Conservation (phyloP, 805 yeast genomes). For the Yarrowia divulgata region DNA sequence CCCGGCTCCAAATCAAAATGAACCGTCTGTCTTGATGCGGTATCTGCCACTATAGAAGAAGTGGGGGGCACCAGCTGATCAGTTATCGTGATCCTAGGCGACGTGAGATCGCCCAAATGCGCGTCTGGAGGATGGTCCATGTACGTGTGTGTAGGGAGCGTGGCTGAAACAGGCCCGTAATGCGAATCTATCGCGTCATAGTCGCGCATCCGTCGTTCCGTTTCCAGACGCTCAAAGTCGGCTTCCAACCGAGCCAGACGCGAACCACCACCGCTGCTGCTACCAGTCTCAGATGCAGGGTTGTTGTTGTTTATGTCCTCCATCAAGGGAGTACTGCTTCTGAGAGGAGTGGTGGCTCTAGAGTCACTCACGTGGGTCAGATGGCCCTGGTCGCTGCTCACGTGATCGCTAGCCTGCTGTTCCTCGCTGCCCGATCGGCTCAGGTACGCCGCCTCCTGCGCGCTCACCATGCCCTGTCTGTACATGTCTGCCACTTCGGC, state of each 20-base stretch:
- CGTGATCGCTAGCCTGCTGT: not conserved
- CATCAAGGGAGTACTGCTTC: not conserved
- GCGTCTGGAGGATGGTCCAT: slow-evolving; percentile 19
- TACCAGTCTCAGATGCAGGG: not conserved
- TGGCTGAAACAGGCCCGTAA: slow-evolving; percentile 3
- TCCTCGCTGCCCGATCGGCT: slow-evolving; percentile 20
- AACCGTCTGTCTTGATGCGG: not conserved
- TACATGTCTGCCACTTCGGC: slow-evolving; percentile 17
- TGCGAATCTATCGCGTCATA: slow-evolving; percentile 9
- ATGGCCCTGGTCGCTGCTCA: not conserved
- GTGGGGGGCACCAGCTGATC: not conserved
- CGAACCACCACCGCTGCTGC: not conserved
- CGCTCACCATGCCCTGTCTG: slow-evolving; percentile 18
- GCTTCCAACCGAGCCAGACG: slow-evolving; percentile 6
- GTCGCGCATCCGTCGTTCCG: slow-evolving; percentile 12
- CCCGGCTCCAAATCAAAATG: not conserved
- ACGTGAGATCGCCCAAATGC: slow-evolving; percentile 10
- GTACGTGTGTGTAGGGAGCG: not conserved
- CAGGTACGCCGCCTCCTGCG: slow-evolving; percentile 21
- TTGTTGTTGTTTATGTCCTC: too few species aligned
- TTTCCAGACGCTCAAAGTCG: slow-evolving; percentile 11
- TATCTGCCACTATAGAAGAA: not conserved
- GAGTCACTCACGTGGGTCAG: slow-evolving; percentile 2
- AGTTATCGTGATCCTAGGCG: not conserved
- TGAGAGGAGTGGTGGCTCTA: not conserved